Conservation (phyloP, 495 filamentous ascomycete genomes). For the Durotheca rogersii region DNA sequence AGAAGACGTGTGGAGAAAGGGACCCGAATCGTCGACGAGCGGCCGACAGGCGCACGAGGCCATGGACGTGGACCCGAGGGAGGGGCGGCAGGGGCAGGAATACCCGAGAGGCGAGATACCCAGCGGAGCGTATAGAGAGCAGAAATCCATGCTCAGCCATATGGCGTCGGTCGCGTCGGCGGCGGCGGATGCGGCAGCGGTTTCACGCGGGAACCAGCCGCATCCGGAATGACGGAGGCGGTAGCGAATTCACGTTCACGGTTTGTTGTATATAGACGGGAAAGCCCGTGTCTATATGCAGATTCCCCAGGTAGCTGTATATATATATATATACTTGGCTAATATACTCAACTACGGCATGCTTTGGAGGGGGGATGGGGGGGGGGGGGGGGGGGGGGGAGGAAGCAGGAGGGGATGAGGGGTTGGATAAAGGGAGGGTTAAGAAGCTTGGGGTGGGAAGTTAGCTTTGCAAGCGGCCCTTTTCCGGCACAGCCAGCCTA, state of each 20-base stretch:
- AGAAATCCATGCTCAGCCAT: slow-evolving; percentile 33
- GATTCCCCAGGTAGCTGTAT: slow-evolving; percentile 7
- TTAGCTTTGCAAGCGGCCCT: no score
- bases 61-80: slow-evolving; percentile 32
- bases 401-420: neutral
- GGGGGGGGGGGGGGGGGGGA: no score
- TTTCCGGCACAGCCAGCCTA: slow-evolving; percentile 7
- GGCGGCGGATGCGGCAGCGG: slow-evolving; percentile 33
- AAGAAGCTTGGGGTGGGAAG: slow-evolving; percentile 10
- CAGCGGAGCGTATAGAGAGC: slow-evolving; percentile 13
- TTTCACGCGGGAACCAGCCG: slow-evolving; percentile 25
- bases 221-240: slow-evolving; percentile 18
- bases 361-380: neutral
- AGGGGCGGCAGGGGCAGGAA: slow-evolving; percentile 23
- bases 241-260: neutral
- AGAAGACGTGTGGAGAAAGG: slow-evolving; percentile 37
- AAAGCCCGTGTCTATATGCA: neutral
- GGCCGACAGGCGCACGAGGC: slow-evolving; percentile 17
- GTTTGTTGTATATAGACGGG: neutral
- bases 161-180: slow-evolving; percentile 36
- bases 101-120: slow-evolving; percentile 24
- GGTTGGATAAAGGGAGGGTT: neutral
- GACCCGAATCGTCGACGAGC: slow-evolving; percentile 17
- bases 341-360: slow-evolving; percentile 1
- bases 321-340: slow-evolving; percentile 4